Evolutionary conservation across 768 basidiomycete genomes (phyloP).

Genomic region (Tremella yokohamensis): DNA sequence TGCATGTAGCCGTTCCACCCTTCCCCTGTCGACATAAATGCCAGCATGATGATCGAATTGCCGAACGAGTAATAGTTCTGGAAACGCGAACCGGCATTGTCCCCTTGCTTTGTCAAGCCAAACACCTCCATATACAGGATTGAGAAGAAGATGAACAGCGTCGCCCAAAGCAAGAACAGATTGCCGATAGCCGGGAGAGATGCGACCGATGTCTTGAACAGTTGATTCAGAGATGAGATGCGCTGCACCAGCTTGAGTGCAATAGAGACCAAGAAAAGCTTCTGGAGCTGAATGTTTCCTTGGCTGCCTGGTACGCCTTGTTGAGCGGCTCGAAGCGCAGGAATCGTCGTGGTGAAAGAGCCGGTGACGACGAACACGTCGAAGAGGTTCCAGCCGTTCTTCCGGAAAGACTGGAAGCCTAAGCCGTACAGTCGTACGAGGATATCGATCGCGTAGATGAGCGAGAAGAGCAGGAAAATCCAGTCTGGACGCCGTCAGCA

Average conservation of each 20-base stretch:
- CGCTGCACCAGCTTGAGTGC: conserved; percentile 91
- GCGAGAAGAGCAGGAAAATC: conserved; percentile 70
- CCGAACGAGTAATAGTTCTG: conserved; percentile 78
- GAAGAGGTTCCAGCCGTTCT: conserved; percentile 92
- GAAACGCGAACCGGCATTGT: conserved; percentile 60
- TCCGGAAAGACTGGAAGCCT: conserved; percentile 76
- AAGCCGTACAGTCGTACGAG: conserved; percentile 74
- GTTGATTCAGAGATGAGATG: conserved; percentile 79
- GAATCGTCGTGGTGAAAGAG: conserved; percentile 74
- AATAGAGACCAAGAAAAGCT: conserved; percentile 83
- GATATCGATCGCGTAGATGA: conserved; percentile 73
- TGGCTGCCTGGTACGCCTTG: conserved; percentile 19
- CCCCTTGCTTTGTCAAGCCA: conserved; percentile 79
- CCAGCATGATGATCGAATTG: conserved; percentile 78
- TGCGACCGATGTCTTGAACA: conserved; percentile 94
- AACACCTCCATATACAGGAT: conserved; percentile 88
- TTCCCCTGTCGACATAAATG: conserved; percentile 94
- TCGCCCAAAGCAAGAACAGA: conserved; percentile 80
- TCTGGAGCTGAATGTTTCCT: conserved; percentile 43
- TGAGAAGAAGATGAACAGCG: conserved; percentile 84
- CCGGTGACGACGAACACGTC: conserved; percentile 76
- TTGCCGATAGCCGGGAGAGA: conserved; percentile 81
- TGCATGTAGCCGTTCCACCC: conserved; percentile 99
- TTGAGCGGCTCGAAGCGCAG: conserved; percentile 56
- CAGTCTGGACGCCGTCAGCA: conserved; percentile 58